phyloP scores from a whole-genome alignment of 1,284 basidiomycete genomes.

The Cryptococcus floricola region DNA sequence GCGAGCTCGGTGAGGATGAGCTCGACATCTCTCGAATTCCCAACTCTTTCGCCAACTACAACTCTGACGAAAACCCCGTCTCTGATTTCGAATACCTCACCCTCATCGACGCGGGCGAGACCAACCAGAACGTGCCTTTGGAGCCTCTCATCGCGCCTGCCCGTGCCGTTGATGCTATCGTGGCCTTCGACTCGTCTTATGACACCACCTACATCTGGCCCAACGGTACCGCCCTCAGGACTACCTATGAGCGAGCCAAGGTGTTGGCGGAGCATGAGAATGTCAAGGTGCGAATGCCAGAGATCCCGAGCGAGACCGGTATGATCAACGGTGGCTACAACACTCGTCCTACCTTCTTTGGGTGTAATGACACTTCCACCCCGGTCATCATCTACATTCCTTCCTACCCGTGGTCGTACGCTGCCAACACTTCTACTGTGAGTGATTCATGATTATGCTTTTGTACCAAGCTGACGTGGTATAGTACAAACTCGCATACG shows the following conservation, averaged over 20 bases:
- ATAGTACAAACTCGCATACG: slow-evolving; percentile 45
- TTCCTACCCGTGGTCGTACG: slow-evolving; percentile 51
- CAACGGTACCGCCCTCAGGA: slow-evolving; percentile 52
- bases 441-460: slow-evolving; percentile 1
- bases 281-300: slow-evolving; percentile 46
- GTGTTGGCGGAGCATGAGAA: slow-evolving; percentile 27
- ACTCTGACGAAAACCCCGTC: slow-evolving; percentile 40
- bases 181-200: slow-evolving; percentile 55
- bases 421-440: slow-evolving; percentile 46
- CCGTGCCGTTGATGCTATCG: slow-evolving; percentile 53
- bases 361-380: slow-evolving; percentile 46
- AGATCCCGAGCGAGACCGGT: slow-evolving; percentile 50
- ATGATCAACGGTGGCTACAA: slow-evolving; percentile 55
- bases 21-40: slow-evolving; percentile 52
- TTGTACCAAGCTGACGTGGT: not conserved
- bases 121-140: slow-evolving; percentile 53
- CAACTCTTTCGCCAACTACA: slow-evolving; percentile 50
- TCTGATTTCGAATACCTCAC: slow-evolving; percentile 30
- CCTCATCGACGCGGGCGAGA: slow-evolving; percentile 53
- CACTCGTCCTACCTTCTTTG: slow-evolving; percentile 51
- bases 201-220: slow-evolving; percentile 54
- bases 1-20: slow-evolving; percentile 35
- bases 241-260: slow-evolving; percentile 33
- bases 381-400: slow-evolving; percentile 52
- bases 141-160: slow-evolving; percentile 53